These are phyloP conservation scores for Escallonia herrerae DNA, from an alignment of 129 eudicot genomes.

Conservation along the genomic window DNA sequence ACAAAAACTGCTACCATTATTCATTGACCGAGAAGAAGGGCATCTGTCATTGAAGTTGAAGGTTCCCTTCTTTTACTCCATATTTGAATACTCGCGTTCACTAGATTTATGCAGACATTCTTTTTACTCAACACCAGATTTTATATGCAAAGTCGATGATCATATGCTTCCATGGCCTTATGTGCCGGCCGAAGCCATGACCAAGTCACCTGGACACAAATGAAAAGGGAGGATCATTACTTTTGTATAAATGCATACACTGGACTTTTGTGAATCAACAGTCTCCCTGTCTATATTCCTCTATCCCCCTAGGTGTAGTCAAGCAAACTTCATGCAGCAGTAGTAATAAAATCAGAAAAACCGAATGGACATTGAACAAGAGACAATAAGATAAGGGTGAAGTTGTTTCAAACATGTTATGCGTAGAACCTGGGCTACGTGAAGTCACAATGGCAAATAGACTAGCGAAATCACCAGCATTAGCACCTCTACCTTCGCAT, in stretches of 20 bases:
- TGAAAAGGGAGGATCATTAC: neutral
- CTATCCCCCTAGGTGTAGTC: neutral
- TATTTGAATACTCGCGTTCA: neutral
- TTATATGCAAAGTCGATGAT: neutral
- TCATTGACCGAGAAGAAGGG: no score
- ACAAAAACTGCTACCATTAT: neutral
- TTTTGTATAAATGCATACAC: neutral
- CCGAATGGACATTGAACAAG: neutral
- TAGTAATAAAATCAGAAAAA: conserved; percentile 3
- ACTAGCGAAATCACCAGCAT: conserved; percentile 17
- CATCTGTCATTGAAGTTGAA: no score
- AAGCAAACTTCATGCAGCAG: conserved; percentile 5
- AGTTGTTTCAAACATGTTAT: neutral
- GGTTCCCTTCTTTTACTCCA: no score
- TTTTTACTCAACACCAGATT: neutral
- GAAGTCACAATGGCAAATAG: conserved; percentile 15
- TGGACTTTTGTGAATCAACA: neutral
- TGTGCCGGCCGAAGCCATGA: conserved; percentile 15
- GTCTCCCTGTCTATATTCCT: neutral
- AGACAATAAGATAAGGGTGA: neutral
- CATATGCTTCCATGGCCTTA: neutral
- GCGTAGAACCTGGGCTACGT: neutral
- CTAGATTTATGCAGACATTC: neutral
- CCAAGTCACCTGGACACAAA: conserved; percentile 6
- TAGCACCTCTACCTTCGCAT: conserved; percentile 4